A percentile compares a stretch with the other conserved stretches of the same genome.
Conservation (phyloP, 805 yeast genomes). For the Clavispora asparagi region DNA sequence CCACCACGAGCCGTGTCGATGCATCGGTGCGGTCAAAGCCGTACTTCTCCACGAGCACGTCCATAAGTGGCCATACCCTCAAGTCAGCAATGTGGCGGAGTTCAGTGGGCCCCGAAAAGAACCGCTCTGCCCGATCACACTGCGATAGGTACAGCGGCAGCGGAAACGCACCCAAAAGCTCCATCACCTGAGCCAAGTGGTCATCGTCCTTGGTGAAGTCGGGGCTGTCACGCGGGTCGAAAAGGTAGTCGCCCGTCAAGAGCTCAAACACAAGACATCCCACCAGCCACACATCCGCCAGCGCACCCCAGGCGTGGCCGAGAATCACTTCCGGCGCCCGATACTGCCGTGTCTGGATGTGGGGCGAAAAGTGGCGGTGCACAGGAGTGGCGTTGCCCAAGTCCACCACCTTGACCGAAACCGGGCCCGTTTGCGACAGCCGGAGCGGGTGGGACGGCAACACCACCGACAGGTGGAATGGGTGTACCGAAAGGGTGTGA, state of each 20-base stretch:
- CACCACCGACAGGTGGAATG: constrained; percentile 1
- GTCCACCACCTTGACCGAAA: constrained; percentile 76
- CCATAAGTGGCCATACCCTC: constrained; percentile 83
- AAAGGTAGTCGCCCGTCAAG: constrained; percentile 88
- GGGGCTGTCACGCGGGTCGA: constrained; percentile 80
- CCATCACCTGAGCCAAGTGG: constrained; percentile 93
- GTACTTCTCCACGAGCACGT: constrained; percentile 82
- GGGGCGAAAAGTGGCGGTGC: constrained; percentile 76
- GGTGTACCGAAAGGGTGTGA: neutral
- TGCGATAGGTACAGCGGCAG: constrained; percentile 53
- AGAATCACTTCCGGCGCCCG: constrained; percentile 74
- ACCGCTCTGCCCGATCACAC: constrained; percentile 49
- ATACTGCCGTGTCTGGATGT: constrained; percentile 65
- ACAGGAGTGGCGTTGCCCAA: constrained; percentile 88
- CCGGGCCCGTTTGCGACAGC: constrained; percentile 1
- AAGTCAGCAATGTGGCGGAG: constrained; percentile 74
- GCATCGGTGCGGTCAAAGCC: constrained; percentile 42
- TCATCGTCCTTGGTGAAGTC: constrained; percentile 88
- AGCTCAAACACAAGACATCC: constrained; percentile 90
- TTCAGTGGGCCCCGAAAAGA: constrained; percentile 64
- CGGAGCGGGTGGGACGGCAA: constrained; percentile 13
- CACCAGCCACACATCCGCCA: constrained; percentile 93
- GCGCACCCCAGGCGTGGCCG: constrained; percentile 72
- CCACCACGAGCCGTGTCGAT: constrained; percentile 35
- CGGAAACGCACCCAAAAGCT: constrained; percentile 69